Conservation (phyloP, 768 basidiomycete genomes). For the Xerocomus potaroensis region DNA sequence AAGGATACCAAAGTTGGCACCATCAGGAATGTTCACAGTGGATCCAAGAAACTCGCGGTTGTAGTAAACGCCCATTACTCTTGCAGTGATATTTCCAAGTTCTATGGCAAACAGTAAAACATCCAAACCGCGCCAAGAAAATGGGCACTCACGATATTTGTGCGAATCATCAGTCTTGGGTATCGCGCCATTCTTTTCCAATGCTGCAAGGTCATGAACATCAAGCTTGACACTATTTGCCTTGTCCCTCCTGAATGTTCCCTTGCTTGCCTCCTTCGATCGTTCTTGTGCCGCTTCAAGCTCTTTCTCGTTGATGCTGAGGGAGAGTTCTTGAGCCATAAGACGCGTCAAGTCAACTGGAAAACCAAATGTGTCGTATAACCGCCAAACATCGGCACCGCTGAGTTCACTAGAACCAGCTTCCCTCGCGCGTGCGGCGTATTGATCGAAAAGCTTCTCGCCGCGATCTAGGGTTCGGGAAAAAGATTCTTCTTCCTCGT, state of each 20-base stretch:
- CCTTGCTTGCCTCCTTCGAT: slow-evolving; percentile 91
- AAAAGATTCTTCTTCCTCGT: slow-evolving; percentile 98
- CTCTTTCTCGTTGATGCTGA: slow-evolving; percentile 81
- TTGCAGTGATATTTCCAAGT: slow-evolving; percentile 71
- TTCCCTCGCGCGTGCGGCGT: slow-evolving; percentile 63
- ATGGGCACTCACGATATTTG: slow-evolving; percentile 72
- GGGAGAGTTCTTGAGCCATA: slow-evolving; percentile 92
- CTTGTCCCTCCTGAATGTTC: slow-evolving; percentile 64
- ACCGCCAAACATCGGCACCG: slow-evolving; percentile 93
- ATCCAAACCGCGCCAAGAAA: neutral
- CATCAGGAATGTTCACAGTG: slow-evolving; percentile 62
- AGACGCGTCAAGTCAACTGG: slow-evolving; percentile 93
- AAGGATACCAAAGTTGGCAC: slow-evolving; percentile 72
- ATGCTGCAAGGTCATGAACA: slow-evolving; percentile 86
- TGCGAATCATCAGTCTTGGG: slow-evolving; percentile 90
- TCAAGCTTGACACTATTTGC: slow-evolving; percentile 82
- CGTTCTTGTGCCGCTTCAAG: slow-evolving; percentile 85
- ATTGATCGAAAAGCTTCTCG: slow-evolving; percentile 92
- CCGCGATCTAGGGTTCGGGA: slow-evolving; percentile 96
- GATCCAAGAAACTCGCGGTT: slow-evolving; percentile 70
- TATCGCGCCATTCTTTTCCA: slow-evolving; percentile 73
- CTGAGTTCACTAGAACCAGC: slow-evolving; percentile 61
- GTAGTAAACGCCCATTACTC: slow-evolving; percentile 80
- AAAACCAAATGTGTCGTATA: slow-evolving; percentile 99
- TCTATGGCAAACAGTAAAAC: slow-evolving; percentile 39